A percentile compares a stretch with the other conserved stretches of the same genome.
These are phyloP conservation scores for Smithsoniella earleae DNA, from an alignment of 163 green algal species.

Conservation along the genomic window DNA sequence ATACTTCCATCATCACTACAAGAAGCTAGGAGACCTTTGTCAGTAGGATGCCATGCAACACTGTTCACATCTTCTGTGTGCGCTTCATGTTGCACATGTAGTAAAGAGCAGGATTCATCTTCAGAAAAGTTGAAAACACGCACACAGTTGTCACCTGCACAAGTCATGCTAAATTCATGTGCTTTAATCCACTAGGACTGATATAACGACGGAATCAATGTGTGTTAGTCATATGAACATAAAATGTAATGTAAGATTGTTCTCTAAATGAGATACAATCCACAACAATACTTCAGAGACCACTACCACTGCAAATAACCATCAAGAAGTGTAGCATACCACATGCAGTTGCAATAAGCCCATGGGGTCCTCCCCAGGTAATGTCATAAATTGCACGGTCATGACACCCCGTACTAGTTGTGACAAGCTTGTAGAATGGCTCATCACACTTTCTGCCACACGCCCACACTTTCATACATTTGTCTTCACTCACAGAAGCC, in stretches of 20 bases:
- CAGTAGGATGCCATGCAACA: conserved; percentile 33
- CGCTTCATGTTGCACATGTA: conserved; percentile 15
- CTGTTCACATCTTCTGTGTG: conserved; percentile 36
- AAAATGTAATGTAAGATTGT: too few species aligned
- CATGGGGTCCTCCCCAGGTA: conserved; percentile 58
- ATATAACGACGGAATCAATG: too few species aligned
- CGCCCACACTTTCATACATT: background rate
- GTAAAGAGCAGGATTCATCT: conserved; percentile 1
- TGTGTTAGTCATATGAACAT: too few species aligned
- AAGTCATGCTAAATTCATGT: too few species aligned
- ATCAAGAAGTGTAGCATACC: conserved; percentile 1
- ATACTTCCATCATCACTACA: conserved; percentile 31
- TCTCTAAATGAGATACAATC: too few species aligned
- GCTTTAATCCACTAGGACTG: too few species aligned
- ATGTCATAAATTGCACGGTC: conserved; percentile 64
- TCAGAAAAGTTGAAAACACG: conserved; percentile 33
- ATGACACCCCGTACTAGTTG: conserved; percentile 59
- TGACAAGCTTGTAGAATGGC: conserved; percentile 46
- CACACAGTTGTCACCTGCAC: conserved; percentile 37
- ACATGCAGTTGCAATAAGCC: conserved; percentile 50
- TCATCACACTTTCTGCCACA: conserved; percentile 19
- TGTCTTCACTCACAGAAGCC: conserved; percentile 64
- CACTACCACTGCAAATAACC: background rate
- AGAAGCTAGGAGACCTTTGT: conserved; percentile 31
- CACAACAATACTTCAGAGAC: too few species aligned